Evolutionary conservation across 2,329 filamentous ascomycete genomes (phyloP).

Genomic region (Neonectria ditissima): DNA sequence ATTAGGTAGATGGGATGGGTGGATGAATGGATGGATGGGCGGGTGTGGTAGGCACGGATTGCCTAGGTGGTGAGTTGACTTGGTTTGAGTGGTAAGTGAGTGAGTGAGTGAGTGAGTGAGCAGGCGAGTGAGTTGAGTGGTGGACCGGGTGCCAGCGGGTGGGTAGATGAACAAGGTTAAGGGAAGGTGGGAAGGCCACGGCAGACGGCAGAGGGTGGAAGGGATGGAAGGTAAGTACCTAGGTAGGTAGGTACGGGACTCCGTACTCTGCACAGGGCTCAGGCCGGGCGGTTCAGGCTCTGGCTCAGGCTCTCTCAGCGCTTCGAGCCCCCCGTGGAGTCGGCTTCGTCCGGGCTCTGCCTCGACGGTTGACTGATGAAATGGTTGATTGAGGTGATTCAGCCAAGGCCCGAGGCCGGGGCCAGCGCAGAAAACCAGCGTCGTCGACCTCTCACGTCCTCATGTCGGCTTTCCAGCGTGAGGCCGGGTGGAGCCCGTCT

Average conservation of each 20-base stretch:
- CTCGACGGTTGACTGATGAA: constrained; percentile 13
- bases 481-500: constrained; percentile 40
- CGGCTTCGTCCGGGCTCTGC: neutral
- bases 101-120: neutral
- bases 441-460: constrained; percentile 18
- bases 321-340: neutral
- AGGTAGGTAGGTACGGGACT: too few species aligned
- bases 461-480: constrained; percentile 30
- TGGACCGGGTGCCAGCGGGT: neutral
- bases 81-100: neutral
- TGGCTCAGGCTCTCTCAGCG: neutral
- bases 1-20: constrained; percentile 25
- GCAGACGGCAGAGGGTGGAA: constrained; percentile 1
- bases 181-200: constrained; percentile 16
- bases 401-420: constrained; percentile 35
- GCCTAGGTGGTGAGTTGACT: neutral
- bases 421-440: constrained; percentile 29
- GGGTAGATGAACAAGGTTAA: constrained; percentile 24
- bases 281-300: constrained; percentile 3
- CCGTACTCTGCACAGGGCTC: neutral
- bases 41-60: neutral
- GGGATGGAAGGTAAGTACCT: neutral
- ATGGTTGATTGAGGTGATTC: constrained; percentile 42
- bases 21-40: constrained; percentile 5
- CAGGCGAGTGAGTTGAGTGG: constrained; percentile 7